Evolutionary conservation across 2,329 filamentous ascomycete species (phyloP), one percentile per base, ranked within the genome.

Genomic region (Ophiostoma ulmi): DNA sequence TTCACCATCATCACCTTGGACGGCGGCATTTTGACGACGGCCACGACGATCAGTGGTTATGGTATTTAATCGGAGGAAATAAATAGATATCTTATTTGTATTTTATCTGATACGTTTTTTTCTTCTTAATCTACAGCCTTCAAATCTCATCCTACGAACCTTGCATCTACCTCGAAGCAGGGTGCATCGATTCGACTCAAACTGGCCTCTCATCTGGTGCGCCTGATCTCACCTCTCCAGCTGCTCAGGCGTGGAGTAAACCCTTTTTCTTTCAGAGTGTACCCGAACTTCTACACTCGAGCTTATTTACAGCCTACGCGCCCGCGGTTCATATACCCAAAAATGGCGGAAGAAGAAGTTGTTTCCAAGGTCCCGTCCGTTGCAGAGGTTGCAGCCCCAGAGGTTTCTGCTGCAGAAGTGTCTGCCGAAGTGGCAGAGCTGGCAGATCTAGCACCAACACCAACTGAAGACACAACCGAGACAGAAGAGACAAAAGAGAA

Each of bases 171-270:
- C 58, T 63, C 26, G 58, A 63, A 63, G 58, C 58, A 26, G 58
- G 58, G 58, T 14, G 35, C 36, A 26, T 35, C 11, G 11, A 26
- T 36, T 22, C 10, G 13, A 22, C 13, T 2, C 31, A 70, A 69
- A 17, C 48, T 73, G 72, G 72, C 71, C 8, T 66, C 55, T 10
- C 26, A 38, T 44, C 58, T 72, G 14, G 26, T 69, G 31, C 71
- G 67, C 11, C 35, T 69, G 1, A 67, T 68, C 20, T 48, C 48
- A 48, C 69, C 70, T 35, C 55, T 35, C 10, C 39, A 26, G 20
- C 31, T 68, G 13, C 17, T 26, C 64, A 3, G n/a, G 36, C 65
- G 65, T 31, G 39, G 65, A 31, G 20, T 4, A 8, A 13, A 20
- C 8, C 1, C 13, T 13, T 14, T 5, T 6, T 63, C 26, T 35